Conservation (phyloP, 208 protist genomes). For the Wallacemonas sp. region DNA sequence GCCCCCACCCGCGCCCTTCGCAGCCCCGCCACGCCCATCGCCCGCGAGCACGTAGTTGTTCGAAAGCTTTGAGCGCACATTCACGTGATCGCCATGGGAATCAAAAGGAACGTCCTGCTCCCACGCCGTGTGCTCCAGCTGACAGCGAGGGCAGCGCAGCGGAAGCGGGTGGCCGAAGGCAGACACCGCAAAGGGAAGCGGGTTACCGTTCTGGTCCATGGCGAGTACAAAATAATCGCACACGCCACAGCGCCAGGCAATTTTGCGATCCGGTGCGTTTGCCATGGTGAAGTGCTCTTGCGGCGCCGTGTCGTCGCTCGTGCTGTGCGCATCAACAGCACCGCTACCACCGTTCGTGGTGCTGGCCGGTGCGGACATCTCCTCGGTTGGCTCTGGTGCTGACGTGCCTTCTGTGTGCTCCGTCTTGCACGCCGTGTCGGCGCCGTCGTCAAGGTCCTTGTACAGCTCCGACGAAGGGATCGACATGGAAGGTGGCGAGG, state of each 20-base stretch:
- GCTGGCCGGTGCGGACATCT: no score
- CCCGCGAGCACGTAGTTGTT: constrained; percentile 50
- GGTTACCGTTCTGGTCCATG: constrained; percentile 75
- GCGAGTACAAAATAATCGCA: constrained; percentile 82
- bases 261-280: constrained; percentile 18
- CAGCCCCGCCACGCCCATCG: not conserved
- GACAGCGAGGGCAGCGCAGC: constrained; percentile 75
- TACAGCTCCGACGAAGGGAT: constrained; percentile 4
- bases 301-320: not conserved
- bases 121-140: constrained; percentile 75
- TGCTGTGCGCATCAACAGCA: not conserved
- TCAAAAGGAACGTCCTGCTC: constrained; percentile 65
- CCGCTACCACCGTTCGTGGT: not conserved
- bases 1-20: not conserved
- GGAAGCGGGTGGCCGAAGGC: constrained; percentile 73
- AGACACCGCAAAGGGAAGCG: constrained; percentile 61
- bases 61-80: constrained; percentile 72
- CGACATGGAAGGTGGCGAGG: not conserved
- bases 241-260: constrained; percentile 78
- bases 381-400: not conserved
- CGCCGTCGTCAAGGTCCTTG: not conserved
- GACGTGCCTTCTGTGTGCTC: not conserved
- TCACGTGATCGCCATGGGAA: constrained; percentile 68
- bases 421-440: not conserved
- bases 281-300: constrained; percentile 1